phyloP scores from a whole-genome alignment of 768 basidiomycete genomes.

The Leccinellum albellum region DNA sequence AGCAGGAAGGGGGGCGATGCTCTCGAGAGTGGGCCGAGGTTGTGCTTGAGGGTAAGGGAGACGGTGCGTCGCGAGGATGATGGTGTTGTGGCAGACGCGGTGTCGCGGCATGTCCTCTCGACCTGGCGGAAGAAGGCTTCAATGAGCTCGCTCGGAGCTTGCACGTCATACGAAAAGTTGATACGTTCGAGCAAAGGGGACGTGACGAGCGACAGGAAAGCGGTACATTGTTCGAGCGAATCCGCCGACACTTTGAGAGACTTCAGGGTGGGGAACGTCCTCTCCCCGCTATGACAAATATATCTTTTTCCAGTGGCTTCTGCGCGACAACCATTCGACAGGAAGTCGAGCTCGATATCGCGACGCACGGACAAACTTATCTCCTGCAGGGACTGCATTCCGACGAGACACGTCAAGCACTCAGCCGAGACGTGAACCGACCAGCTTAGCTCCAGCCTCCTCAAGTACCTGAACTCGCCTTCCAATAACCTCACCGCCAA shows the following conservation, averaged over 20 bases:
- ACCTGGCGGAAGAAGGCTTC: constrained; percentile 25
- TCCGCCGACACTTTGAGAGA: constrained; percentile 22
- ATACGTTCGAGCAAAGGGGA: constrained; percentile 23
- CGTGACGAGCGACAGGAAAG: constrained; percentile 21
- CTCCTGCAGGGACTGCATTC: constrained; percentile 24
- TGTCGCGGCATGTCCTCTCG: constrained; percentile 12
- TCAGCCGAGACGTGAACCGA: constrained; percentile 22
- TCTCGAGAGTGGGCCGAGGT: constrained; percentile 19
- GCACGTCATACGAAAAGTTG: constrained; percentile 26
- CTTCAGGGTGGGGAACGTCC: constrained; percentile 21
- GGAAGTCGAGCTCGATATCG: constrained; percentile 16
- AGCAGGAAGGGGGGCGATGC: constrained; percentile 21
- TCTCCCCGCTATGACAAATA: neutral
- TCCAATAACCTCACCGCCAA: constrained; percentile 15
- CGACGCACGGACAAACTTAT: constrained; percentile 17
- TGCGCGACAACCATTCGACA: constrained; percentile 8
- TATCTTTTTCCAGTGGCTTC: neutral
- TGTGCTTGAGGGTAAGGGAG: constrained; percentile 29
- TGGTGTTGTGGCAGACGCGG: neutral
- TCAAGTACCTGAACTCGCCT: constrained; percentile 19
- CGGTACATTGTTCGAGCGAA: constrained; percentile 28
- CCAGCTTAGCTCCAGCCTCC: constrained; percentile 23
- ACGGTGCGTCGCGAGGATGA: neutral
- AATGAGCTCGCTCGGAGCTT: constrained; percentile 20
- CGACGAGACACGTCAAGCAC: constrained; percentile 19